Evolutionary conservation across 2,329 filamentous ascomycete genomes (phyloP), one percentile per base, ranked within the genome.

Genomic region (Fusarium sambucinum): DNA sequence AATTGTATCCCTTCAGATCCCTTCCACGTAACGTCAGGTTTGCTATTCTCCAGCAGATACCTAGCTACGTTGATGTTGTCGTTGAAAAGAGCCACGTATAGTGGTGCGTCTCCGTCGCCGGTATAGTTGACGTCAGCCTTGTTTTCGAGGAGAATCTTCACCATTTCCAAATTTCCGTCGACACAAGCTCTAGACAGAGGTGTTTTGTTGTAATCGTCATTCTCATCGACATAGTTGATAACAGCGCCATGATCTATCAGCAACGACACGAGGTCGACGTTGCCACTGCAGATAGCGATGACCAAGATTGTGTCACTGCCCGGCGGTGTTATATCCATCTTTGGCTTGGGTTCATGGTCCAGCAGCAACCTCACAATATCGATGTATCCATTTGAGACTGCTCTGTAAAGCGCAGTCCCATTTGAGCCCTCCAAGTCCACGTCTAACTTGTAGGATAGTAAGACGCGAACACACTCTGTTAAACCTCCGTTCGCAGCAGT

Each of bases 41-140:
- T 4, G 7, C 5, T 25, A 7, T 25, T 25, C 7, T 4, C 25
- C 25, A 25, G 25, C 4, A 25, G 25, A 25, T 55, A 19, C 9
- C 8, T 32, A 3, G 25, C 32, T 4, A 55, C 13, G 2, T 55
- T 10, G 4, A 1, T 1, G 1, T 17, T 5, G 1, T 3, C 14
- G 14, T 40, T 16, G n/a, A 40, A 48, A 2, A 55, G 5, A 16
- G 53, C 25, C 4, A 32, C 3, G 8, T 48, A 55, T 2, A 55
- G 11, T 1, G 53, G 33, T 14, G 41, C 12, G 3, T 55, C 42
- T 9, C 32, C 12, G 6, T n/a, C 42, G 6, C 33, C 42, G 2
- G 42, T 38, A 16, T 40, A 55, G 10, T 55, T 48, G 14, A 48
- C 9, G 16, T 48, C 53, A 16, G 53, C 53, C 4, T 10, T 17